Conservation (phyloP, 257 asterid species). For the Salvia splendens region DNA sequence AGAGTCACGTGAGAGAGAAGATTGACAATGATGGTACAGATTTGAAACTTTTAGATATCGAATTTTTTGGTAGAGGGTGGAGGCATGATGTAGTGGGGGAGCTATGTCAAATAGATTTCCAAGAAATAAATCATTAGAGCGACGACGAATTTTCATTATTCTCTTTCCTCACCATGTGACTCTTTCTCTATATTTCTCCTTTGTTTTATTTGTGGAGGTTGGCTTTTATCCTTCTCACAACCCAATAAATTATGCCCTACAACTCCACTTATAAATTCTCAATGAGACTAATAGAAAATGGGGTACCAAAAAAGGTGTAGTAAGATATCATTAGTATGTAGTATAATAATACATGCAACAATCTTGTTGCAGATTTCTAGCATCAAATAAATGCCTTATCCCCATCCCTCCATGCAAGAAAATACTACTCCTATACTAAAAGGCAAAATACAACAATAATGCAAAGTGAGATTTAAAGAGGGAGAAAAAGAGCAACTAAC, state of each 20-base stretch:
- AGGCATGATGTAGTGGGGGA: conserved; percentile 6
- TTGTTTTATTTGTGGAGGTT: no score
- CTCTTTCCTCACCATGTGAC: no score
- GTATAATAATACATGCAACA: neutral
- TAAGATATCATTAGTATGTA: conserved; percentile 1
- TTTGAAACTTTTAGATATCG: conserved; percentile 16
- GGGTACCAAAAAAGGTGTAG: no score
- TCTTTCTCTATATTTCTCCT: no score
- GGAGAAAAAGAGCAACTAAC: neutral
- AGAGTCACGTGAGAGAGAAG: conserved; percentile 46
- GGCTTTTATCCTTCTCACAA: neutral
- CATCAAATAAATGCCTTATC: conserved; percentile 3
- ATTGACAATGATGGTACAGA: conserved; percentile 29
- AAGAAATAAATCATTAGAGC: conserved; percentile 53
- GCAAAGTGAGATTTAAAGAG: neutral
- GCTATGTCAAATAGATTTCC: conserved; percentile 36
- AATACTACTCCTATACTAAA: no score
- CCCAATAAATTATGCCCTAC: neutral
- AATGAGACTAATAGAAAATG: no score
- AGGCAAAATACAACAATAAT: neutral
- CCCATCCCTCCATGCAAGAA: conserved; percentile 13
- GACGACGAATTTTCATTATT: conserved; percentile 34
- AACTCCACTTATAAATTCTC: neutral
- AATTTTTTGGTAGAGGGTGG: neutral
- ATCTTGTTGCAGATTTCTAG: neutral